Evolutionary conservation across 2,329 filamentous ascomycete species (phyloP).

Genomic region (Scolecobasidium constrictum): DNA sequence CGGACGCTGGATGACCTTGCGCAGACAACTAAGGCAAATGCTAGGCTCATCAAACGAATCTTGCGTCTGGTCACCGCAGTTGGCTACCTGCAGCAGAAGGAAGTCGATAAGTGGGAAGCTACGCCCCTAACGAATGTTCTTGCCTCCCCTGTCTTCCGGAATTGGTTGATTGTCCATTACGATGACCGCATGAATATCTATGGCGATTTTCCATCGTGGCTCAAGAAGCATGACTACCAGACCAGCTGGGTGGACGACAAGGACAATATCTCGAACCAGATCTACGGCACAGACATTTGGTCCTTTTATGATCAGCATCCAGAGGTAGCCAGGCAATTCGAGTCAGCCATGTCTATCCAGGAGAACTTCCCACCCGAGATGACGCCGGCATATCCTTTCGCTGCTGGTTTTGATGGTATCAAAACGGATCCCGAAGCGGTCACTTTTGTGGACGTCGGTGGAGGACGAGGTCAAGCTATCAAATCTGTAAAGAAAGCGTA

Average conservation of each 20-base stretch:
- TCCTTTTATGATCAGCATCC: constrained; percentile 1
- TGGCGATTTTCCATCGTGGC: constrained; percentile 2
- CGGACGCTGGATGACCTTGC: not conserved
- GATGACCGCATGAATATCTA: constrained; percentile 6
- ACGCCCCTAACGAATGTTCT: not conserved
- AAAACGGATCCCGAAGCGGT: not conserved
- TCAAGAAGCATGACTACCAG: constrained; percentile 4
- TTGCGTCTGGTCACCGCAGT: constrained; percentile 2
- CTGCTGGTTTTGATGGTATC: not conserved
- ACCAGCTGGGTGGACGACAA: constrained; percentile 4
- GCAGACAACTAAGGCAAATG: not conserved
- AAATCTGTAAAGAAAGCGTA: constrained; percentile 9
- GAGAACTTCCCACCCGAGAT: constrained; percentile 7
- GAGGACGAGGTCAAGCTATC: constrained; percentile 6
- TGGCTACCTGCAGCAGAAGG: constrained; percentile 1
- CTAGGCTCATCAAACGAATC: constrained; percentile 4
- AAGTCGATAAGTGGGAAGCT: not conserved
- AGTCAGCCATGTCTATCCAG: constrained; percentile 3
- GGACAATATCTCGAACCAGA: not conserved
- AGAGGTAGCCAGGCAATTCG: not conserved
- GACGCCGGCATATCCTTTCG: not conserved
- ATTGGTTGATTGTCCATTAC: constrained; percentile 2
- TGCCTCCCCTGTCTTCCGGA: not conserved
- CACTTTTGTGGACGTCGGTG: constrained; percentile 8
- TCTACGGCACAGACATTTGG: not conserved